A percentile compares a stretch with the other conserved stretches of the same genome.
Conservation (phyloP, 1,284 basidiomycete genomes). For the Ganoderma boninense region DNA sequence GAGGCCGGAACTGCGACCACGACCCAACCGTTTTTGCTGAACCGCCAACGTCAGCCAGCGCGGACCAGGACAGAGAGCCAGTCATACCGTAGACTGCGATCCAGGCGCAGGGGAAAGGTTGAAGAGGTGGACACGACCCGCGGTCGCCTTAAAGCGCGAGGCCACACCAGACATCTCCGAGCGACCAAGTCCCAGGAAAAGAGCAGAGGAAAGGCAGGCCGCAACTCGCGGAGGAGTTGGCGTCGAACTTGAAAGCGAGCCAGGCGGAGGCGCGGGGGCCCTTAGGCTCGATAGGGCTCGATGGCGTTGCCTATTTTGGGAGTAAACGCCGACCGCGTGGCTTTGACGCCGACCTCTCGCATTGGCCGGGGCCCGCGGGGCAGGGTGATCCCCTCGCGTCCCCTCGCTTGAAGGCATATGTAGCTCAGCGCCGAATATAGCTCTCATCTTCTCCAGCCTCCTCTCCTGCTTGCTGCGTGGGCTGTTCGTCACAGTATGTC, state of each 20-base stretch:
- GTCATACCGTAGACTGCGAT: slow-evolving; percentile 67
- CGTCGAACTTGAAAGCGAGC: neutral
- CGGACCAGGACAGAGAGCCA: slow-evolving; percentile 4
- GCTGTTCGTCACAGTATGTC: slow-evolving; percentile 30
- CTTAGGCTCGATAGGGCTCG: neutral
- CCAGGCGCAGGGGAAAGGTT: slow-evolving; percentile 69
- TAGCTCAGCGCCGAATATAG: slow-evolving; percentile 8
- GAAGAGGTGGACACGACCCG: slow-evolving; percentile 35
- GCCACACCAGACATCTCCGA: slow-evolving; percentile 26
- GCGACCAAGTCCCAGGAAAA: neutral
- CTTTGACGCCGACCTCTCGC: neutral
- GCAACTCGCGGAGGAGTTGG: neutral
- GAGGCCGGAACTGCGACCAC: slow-evolving; percentile 90
- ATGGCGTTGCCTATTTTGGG: slow-evolving; percentile 16
- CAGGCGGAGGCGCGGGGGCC: slow-evolving; percentile 12
- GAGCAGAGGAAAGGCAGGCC: neutral
- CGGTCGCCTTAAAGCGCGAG: slow-evolving; percentile 32
- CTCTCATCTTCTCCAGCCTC: neutral
- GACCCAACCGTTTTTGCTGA: slow-evolving; percentile 93
- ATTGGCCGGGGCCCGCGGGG: neutral
- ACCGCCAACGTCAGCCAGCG: slow-evolving; percentile 10
- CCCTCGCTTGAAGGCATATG: neutral
- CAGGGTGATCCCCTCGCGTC: neutral
- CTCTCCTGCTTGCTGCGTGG: neutral
- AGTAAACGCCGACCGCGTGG: slow-evolving; percentile 4